Percentiles rank a stretch among this genome's conserved stretches.
Conservation (phyloP, 2,329 filamentous ascomycete genomes). For the Arthrobotrys megalospora region DNA sequence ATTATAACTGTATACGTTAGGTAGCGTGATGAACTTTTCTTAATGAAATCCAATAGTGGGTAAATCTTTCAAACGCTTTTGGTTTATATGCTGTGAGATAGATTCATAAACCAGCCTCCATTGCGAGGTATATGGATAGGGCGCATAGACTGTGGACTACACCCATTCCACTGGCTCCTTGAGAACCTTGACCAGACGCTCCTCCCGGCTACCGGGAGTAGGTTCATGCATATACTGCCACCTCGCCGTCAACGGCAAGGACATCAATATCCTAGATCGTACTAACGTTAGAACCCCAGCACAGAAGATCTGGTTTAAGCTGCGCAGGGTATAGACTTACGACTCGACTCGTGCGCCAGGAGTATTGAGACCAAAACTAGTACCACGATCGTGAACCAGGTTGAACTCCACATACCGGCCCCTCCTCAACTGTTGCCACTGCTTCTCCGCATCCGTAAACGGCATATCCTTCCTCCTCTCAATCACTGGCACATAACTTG, state of each 20-base stretch:
- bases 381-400: constrained; percentile 94
- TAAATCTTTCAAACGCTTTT: constrained; percentile 5
- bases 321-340: constrained; percentile 51
- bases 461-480: constrained; percentile 91
- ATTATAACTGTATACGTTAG: constrained; percentile 3
- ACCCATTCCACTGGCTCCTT: constrained; percentile 78
- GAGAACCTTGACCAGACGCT: constrained; percentile 81
- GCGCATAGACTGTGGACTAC: constrained; percentile 65
- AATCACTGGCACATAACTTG: constrained; percentile 90
- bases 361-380: constrained; percentile 92
- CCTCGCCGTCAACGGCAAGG: constrained; percentile 88
- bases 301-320: neutral
- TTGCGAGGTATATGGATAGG: neutral
- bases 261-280: constrained; percentile 87
- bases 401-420: constrained; percentile 99
- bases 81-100: neutral
- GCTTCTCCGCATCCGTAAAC: constrained; percentile 86
- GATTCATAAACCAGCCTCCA: neutral
- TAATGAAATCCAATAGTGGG: neutral
- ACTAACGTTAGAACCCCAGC: neutral
- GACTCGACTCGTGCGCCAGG: constrained; percentile 88
- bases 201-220: constrained; percentile 81
- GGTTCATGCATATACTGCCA: constrained; percentile 98
- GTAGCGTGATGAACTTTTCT: constrained; percentile 9
- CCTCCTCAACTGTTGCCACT: constrained; percentile 94